Base-by-base conservation (phyloP, 495 filamentous ascomycete genomes). In the Penicillium chermesinum region DNA sequence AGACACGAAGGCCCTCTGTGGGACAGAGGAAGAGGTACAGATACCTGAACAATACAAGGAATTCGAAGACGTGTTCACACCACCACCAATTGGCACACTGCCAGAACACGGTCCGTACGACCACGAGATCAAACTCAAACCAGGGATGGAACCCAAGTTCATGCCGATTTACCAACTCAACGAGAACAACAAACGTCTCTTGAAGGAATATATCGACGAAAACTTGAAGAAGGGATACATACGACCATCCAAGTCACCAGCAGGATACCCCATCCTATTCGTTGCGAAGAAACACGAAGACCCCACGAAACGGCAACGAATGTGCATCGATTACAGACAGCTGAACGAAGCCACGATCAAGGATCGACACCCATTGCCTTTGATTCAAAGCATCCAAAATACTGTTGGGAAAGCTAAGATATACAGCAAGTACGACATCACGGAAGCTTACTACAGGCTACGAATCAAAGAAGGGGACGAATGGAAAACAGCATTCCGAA, bases 281-380 rank as follows among this genome's bases (percentile, higher is more conserved):
- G 30, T 65, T 38, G 45, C 21, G 17, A 67, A 67, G 42, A 63
- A 63, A 32, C 47, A 55, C 52, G 41, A 38, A 34, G 52, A 21
- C 15, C 20, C 59, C 4, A 30, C 10, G 10, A 30, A 30, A 10
- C 4, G 10, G 10, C 4, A 5, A 46, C 16, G 38, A 42, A 37
- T 63, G 39, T 61, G 48, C 36, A 46, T 64, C 12, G 38, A 66
- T 25, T 66, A 62, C 30, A n/a, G 38, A 53, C 19, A 44, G 43
- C 39, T 64, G 19, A 67, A 67, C 35, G 17, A 37, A n/a, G 52
- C 55, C 15, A 67, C 50, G 13, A 50, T 55, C 15, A 62, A 64
- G 19, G 48, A 67, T 39, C n/a, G 33, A 44, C 49, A 67, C 34
- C 53, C 32, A 34, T 40, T 64, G 54, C 46, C 12, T 14, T 27